Evolutionary conservation across 1,284 basidiomycete species (phyloP).

Genomic region (Boletus smithii): DNA sequence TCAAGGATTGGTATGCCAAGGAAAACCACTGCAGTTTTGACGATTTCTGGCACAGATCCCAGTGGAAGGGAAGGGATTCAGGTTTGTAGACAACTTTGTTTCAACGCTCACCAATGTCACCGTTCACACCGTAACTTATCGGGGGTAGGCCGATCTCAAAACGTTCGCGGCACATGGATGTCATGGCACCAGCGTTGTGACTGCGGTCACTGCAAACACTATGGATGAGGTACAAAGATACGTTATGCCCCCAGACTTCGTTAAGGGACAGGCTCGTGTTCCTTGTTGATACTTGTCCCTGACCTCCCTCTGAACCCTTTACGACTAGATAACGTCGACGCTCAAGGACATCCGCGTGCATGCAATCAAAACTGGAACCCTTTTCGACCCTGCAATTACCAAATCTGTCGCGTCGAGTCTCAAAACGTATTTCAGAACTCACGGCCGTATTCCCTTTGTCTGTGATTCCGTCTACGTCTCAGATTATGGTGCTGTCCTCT

Average conservation of each 20-base stretch:
- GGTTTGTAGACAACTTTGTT: no score
- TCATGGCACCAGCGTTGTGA: constrained; percentile 84
- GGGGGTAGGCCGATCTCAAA: constrained; percentile 88
- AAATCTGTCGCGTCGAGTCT: constrained; percentile 46
- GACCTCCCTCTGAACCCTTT: no score
- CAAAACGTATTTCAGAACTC: constrained; percentile 35
- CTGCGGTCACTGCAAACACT: constrained; percentile 89
- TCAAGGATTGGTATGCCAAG: no score
- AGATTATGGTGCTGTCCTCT: constrained; percentile 81
- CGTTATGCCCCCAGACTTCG: constrained; percentile 60
- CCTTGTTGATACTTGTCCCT: not conserved
- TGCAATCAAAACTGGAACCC: constrained; percentile 90
- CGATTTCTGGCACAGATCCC: no score
- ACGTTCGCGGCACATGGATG: constrained; percentile 76
- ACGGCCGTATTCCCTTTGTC: constrained; percentile 48
- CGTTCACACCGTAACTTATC: no score
- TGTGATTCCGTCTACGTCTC: constrained; percentile 91
- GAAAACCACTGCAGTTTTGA: no score
- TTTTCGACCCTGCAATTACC: constrained; percentile 52
- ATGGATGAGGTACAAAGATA: constrained; percentile 77
- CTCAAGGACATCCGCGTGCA: constrained; percentile 68
- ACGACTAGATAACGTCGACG: constrained; percentile 63
- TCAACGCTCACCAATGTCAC: no score
- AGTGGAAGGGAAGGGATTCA: no score
- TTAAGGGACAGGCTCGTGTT: constrained; percentile 59